phyloP scores from a whole-genome alignment of 2,329 filamentous ascomycete genomes.

The Penicillium sp. region DNA sequence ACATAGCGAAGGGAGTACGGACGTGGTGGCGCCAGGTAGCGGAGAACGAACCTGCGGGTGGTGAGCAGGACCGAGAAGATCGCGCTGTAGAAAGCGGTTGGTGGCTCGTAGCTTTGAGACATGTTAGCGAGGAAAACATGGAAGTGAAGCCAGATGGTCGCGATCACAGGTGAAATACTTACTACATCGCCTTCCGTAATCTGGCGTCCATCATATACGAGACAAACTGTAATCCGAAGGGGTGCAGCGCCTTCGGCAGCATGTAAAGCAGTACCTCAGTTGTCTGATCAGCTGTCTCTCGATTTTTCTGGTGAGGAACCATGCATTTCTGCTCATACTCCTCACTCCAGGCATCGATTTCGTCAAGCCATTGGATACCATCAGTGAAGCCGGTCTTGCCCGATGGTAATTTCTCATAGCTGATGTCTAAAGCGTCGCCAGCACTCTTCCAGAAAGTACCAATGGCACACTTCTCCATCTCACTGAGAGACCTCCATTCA shows the following conservation, averaged over 20 bases:
- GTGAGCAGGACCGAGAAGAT: slow-evolving; percentile 53
- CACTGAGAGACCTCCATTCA: slow-evolving; percentile 69
- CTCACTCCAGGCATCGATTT: slow-evolving; percentile 53
- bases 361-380: slow-evolving; percentile 56
- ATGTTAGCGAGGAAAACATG: not conserved
- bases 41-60: slow-evolving; percentile 57
- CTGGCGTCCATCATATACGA: slow-evolving; percentile 65
- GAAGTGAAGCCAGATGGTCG: not conserved
- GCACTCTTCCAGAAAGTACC: slow-evolving; percentile 71
- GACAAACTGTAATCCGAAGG: slow-evolving; percentile 54
- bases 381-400: slow-evolving; percentile 46
- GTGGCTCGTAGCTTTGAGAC: slow-evolving; percentile 40
- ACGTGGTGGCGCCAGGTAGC: slow-evolving; percentile 63
- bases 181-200: slow-evolving; percentile 67
- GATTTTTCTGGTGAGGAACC: slow-evolving; percentile 54
- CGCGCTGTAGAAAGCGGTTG: slow-evolving; percentile 32
- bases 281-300: slow-evolving; percentile 59
- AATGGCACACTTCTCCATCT: slow-evolving; percentile 68
- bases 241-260: slow-evolving; percentile 49
- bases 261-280: slow-evolving; percentile 62
- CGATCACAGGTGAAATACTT: slow-evolving; percentile 27
- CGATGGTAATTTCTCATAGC: slow-evolving; percentile 49
- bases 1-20: slow-evolving; percentile 40
- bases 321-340: slow-evolving; percentile 63
- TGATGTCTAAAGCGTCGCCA: slow-evolving; percentile 69